Percentiles rank a stretch among this genome's conserved stretches.
These are phyloP conservation scores for Macrolepiota albuminosa DNA, from an alignment of 768 basidiomycete genomes.

Conservation along the genomic window DNA sequence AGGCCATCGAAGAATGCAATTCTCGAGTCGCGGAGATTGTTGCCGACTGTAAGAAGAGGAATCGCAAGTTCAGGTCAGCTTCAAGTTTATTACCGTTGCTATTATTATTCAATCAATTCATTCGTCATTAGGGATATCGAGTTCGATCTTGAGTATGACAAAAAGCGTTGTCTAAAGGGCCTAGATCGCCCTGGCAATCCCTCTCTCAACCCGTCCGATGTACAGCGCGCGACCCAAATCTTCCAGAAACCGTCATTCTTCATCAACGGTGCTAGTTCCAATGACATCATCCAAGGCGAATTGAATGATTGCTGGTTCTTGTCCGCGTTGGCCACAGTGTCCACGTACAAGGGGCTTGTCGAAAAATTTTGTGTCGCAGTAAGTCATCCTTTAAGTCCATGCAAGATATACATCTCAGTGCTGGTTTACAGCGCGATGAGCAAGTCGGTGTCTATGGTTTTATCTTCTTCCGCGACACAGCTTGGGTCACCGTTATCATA, in stretches of 20 bases:
- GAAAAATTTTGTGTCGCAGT: constrained; percentile 52
- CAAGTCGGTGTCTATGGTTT: constrained; percentile 55
- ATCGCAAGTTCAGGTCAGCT: constrained; percentile 42
- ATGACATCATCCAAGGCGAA: constrained; percentile 43
- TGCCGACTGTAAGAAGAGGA: constrained; percentile 35
- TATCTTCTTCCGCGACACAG: constrained; percentile 48
- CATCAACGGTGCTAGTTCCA: constrained; percentile 35
- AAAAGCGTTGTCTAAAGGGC: constrained; percentile 37
- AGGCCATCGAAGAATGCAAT: constrained; percentile 38
- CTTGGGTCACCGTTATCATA: constrained; percentile 50
- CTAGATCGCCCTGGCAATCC: constrained; percentile 12
- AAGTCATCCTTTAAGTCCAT: constrained; percentile 10
- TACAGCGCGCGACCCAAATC: constrained; percentile 44
- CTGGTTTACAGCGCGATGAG: constrained; percentile 36
- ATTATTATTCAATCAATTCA: background rate
- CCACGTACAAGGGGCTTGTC: constrained; percentile 38
- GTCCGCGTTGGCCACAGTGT: constrained; percentile 45
- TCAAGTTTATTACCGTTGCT: background rate
- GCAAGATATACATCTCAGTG: background rate
- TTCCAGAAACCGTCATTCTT: constrained; percentile 50
- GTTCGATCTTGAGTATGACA: constrained; percentile 48
- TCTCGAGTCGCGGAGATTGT: constrained; percentile 38
- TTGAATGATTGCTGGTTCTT: constrained; percentile 53
- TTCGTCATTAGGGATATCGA: constrained; percentile 21
- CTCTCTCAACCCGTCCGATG: constrained; percentile 26